Percentiles rank a stretch among this genome's conserved stretches.
phyloP scores from a whole-genome alignment of 805 yeast species.

The Starmerella etchellsii region DNA sequence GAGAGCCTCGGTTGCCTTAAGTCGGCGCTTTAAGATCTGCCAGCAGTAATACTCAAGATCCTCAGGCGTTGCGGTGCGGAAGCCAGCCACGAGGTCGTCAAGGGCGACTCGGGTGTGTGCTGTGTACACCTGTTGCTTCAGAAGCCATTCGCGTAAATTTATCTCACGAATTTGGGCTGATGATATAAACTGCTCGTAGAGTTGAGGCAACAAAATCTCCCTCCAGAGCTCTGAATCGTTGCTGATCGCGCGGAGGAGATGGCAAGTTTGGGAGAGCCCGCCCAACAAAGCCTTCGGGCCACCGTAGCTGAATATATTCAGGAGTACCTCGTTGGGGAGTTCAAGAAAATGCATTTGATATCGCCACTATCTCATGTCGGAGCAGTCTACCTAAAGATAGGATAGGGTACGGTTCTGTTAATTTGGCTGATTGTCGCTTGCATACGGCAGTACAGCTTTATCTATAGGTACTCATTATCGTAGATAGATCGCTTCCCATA shows the following conservation, averaged over 20 bases:
- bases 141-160: conserved; percentile 14
- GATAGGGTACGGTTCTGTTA: too few relatives aligned
- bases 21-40: conserved; percentile 12
- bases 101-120: conserved; percentile 11
- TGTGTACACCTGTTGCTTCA: conserved; percentile 10
- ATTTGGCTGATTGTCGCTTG: too few relatives aligned
- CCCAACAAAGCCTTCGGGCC: conserved; percentile 16
- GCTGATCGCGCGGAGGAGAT: conserved; percentile 16
- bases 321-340: conserved; percentile 16
- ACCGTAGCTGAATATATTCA: conserved; percentile 14
- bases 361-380: too few relatives aligned
- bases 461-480: too few relatives aligned
- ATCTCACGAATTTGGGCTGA: conserved; percentile 10
- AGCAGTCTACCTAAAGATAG: too few relatives aligned
- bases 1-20: conserved; percentile 11
- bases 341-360: conserved; percentile 12
- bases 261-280: conserved; percentile 16
- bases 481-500: too few relatives aligned
- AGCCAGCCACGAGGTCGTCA: conserved; percentile 16
- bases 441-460: too few relatives aligned
- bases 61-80: conserved; percentile 16
- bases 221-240: conserved; percentile 19
- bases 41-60: conserved; percentile 8
- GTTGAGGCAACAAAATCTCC: conserved; percentile 2
- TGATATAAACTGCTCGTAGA: conserved; percentile 9